Evolutionary conservation across 2,329 filamentous ascomycete species (phyloP).

Genomic region (Diaporthe batatas): DNA sequence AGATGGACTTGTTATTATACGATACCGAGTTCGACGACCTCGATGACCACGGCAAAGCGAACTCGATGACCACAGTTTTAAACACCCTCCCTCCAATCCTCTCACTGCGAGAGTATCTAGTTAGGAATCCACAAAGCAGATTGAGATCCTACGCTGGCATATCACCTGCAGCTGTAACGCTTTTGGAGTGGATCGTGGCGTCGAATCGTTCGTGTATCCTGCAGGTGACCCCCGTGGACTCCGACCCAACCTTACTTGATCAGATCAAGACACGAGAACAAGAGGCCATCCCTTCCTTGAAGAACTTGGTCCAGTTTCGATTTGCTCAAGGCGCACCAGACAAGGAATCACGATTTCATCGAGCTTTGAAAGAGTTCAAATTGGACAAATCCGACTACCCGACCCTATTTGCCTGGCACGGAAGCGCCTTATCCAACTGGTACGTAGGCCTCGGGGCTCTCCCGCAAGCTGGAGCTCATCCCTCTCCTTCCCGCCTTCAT

Average conservation of each 20-base stretch:
- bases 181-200: slow-evolving; percentile 89
- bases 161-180: slow-evolving; percentile 72
- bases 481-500: no score
- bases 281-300: slow-evolving; percentile 69
- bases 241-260: slow-evolving; percentile 54
- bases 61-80: slow-evolving; percentile 65
- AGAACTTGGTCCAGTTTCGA: slow-evolving; percentile 80
- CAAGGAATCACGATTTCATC: slow-evolving; percentile 82
- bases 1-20: slow-evolving; percentile 57
- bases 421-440: slow-evolving; percentile 52
- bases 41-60: slow-evolving; percentile 57
- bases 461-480: neutral
- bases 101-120: slow-evolving; percentile 67
- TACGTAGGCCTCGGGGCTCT: neutral
- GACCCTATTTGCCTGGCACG: slow-evolving; percentile 63
- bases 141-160: slow-evolving; percentile 67
- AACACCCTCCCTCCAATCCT: slow-evolving; percentile 72
- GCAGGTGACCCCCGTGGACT: slow-evolving; percentile 63
- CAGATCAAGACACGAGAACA: slow-evolving; percentile 52
- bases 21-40: slow-evolving; percentile 71
- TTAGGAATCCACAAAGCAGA: slow-evolving; percentile 52
- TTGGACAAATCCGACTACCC: slow-evolving; percentile 11
- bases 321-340: slow-evolving; percentile 91
- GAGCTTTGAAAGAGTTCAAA: slow-evolving; percentile 64
- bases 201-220: slow-evolving; percentile 91